Base-by-base conservation (phyloP, 2,329 filamentous ascomycete genomes). In the Bimuria novae-zelandiae region DNA sequence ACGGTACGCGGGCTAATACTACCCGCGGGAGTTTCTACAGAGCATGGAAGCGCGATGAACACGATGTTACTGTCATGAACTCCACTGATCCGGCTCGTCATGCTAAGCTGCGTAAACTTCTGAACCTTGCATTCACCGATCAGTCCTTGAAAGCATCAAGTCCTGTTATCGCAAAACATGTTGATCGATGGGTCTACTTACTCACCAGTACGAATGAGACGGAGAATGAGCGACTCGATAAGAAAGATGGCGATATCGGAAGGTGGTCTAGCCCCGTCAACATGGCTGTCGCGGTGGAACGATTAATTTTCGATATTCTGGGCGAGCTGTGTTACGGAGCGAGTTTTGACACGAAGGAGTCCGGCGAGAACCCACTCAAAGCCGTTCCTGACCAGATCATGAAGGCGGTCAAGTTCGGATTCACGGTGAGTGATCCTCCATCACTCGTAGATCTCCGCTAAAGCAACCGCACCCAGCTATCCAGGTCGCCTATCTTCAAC, bases 291-390 rank as follows among this genome's bases (percentile, higher is more conserved):
- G 30, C 1, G 51, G 45, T 32, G 19, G 30, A 51, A 3, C 7
- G n/a, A 48, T 63, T 79, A 32, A 63, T 72, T 25, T 75, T 79
- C 54, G 78, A 80, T 50, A 70, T 80, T 32, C 75, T 80, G 65
- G 75, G 74, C 8, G 74, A 77, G 40, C 58, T 76, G 2, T 69
- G 62, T 37, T 71, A 74, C 55, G 70, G 70, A 6, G 63, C 71
- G 46, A 49, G 62, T 27, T 72, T 76, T 56, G 51, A 61, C 33
- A 70, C 69, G 61, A 65, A 75, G 25, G 62, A 67, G 42, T 51
- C 63, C 0, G 62, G 62, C 7, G 40, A 54, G 35, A 60, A 60
- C 32, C 42, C 33, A 40, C 39, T 60, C 32, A 56, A 56, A 45
- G 35, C 45, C 5, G 29, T 60, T 1, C 57, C 59, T 4, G 49